Base-by-base conservation (phyloP, 805 yeast genomes). In the Suhomyces sp. region DNA sequence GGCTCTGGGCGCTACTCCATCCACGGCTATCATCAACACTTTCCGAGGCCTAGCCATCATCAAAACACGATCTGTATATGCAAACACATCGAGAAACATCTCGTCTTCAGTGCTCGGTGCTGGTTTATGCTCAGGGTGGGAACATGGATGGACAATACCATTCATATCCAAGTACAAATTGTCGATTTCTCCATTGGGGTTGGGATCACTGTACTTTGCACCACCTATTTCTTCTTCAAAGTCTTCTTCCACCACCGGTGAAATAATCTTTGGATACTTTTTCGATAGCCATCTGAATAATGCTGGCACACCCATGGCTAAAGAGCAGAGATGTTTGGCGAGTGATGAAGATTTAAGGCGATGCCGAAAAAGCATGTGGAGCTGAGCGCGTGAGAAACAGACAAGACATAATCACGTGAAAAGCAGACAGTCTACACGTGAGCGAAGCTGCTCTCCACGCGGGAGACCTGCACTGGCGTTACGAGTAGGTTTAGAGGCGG, bases 1-100 rank as follows among this genome's bases (percentile, higher is more conserved):
- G 24, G 97, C 98, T 63, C 98, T 79, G 20, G 99, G 99, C 1
- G 99, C 99, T 31, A 94, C 99, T 51, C 99, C 99, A 74, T 94
- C 99, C 31, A 94, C 96, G 2, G 99, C 98, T 67, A 94, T 91
- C 85, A 89, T 83, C 51, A 94, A 77, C 35, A 94, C 83, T 66
- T 94, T 92, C 52, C 98, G 76, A 1, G 99, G 99, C 62, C 97
- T 79, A 0, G 97, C 98, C 91, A 94, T 88, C 71, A 84, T 83
- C 44, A 94, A 72, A 6, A 94, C 97, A 45, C 97, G 78, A 58
- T 94, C 96, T 0, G 99, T 94, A 66, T 94, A 94, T 60, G 84
- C 85, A 72, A 94, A 94, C 24, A 94, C 86, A 44, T 93, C 98
- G 52, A 92, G 69, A 76, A 94, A 84, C 99, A 94, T 94, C 64